Base-by-base conservation (phyloP, 2,329 filamentous ascomycete species). In the Sphaerulina musiva region DNA sequence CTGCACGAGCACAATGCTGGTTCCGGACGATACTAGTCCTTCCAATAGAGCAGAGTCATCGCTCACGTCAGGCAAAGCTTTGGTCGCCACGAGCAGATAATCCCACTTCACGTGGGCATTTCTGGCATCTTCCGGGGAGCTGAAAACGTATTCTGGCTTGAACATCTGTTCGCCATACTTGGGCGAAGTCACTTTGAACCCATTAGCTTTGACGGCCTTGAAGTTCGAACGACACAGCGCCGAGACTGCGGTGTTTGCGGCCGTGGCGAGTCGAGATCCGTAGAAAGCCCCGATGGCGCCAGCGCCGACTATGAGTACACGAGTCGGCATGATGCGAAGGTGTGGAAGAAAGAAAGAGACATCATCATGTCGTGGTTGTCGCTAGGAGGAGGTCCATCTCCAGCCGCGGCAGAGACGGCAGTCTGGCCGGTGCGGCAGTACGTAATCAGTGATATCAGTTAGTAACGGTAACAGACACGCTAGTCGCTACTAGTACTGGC, bases 211-310 rank as follows among this genome's bases (percentile, higher is more conserved):
- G 44, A 89, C 82, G 34, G 79, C 80, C 23, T 74, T 70, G 74
- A 86, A 89, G 73, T 89, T 89, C 40, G 85, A 88, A 46, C 86
- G 80, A 59, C 85, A 87, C 51, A 87, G 82, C 43, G 87, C 80
- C 4, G 85, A 88, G 47, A 86, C 81, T 54, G 79, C 73, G 40
- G 83, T 73, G 52, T 79, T 76, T 1, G 65, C 61, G 8, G 59
- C 62, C 38, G 54, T 74, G 61, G 86, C 82, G 12, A 87, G 76
- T 20, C 85, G 76, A 6, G 84, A 86, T 45, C 82, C 84, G 64
- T 87, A 87, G 73, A 87, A 87, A 52, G 83, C 85, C 52, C 85
- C 85, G 41, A 88, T 83, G 57, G 85, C 84, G 60, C 84, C 85
- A 20, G 84, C 84, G 66, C 85, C 84, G 55, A 87, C 79, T 61